Evolutionary conservation across 352 stramenopile genomes (phyloP).

Genomic region (Blastocystis sp.): DNA sequence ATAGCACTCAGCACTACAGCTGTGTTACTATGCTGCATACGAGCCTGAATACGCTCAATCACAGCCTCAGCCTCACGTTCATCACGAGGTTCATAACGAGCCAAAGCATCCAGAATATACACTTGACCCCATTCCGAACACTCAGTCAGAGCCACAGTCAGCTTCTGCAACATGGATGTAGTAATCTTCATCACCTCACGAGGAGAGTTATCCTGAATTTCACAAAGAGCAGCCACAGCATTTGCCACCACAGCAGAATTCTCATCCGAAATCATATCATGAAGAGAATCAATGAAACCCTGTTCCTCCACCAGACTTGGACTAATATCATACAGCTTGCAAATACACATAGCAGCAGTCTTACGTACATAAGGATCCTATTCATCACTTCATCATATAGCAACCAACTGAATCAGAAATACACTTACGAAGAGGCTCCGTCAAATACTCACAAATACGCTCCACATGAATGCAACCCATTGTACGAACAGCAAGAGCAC

Average conservation of each 20-base stretch:
- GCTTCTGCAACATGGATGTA: conserved; percentile 90
- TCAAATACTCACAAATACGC: conserved; percentile 95
- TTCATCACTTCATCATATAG: background rate
- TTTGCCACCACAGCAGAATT: conserved; percentile 93
- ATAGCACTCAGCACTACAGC: conserved; percentile 94
- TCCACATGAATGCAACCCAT: conserved; percentile 99
- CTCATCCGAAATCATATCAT: conserved; percentile 91
- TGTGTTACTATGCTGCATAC: conserved; percentile 93
- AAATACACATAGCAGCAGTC: conserved; percentile 95
- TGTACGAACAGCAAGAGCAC: conserved; percentile 91
- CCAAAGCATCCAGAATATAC: conserved; percentile 90
- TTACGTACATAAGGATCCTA: conserved; percentile 95
- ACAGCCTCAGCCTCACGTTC: conserved; percentile 91
- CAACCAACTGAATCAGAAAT: conserved; percentile 72
- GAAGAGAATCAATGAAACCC: conserved; percentile 87
- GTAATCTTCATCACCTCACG: conserved; percentile 88
- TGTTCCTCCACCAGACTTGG: conserved; percentile 89
- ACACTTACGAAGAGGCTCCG: conserved; percentile 85
- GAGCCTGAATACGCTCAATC: conserved; percentile 92
- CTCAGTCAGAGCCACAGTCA: conserved; percentile 93
- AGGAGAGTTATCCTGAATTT: conserved; percentile 90
- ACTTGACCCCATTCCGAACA: conserved; percentile 99
- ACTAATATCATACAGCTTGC: conserved; percentile 98
- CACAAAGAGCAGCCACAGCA: conserved; percentile 88
- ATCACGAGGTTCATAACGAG: conserved; percentile 83